Evolutionary conservation across 495 filamentous ascomycete species (phyloP), one percentile per base, ranked within the genome.

Genomic region (Hypoxylon rickii): DNA sequence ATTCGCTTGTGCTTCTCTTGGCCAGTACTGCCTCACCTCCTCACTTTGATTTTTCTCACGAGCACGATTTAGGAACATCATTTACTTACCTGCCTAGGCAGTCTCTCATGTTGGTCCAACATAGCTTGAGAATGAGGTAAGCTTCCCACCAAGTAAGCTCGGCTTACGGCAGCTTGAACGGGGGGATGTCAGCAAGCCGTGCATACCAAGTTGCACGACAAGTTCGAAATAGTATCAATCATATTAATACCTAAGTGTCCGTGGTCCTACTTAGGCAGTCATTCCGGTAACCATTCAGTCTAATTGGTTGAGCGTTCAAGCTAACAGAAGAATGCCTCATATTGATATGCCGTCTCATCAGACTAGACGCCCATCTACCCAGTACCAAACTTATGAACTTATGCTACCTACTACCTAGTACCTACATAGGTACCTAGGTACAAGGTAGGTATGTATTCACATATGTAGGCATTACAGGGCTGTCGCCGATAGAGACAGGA

Each of bases 401-500:
- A n/a, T n/a, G n/a, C n/a, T n/a, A n/a, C n/a, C n/a, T n/a, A n/a
- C n/a, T n/a, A n/a, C n/a, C n/a, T n/a, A n/a, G n/a, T n/a, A n/a
- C n/a, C n/a, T n/a, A n/a, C n/a, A n/a, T n/a, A n/a, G n/a, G n/a
- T n/a, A n/a, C n/a, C n/a, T n/a, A n/a, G n/a, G n/a, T n/a, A n/a
- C n/a, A n/a, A n/a, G n/a, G n/a, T n/a, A n/a, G n/a, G n/a, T n/a
- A n/a, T n/a, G n/a, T n/a, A n/a, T n/a, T n/a, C n/a, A n/a, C n/a
- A n/a, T n/a, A n/a, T n/a, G n/a, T n/a, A 20, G 38, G 18, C 38
- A 46, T 52, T 57, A 43, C 58, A 53, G 57, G 53, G 58, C 53
- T 62, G 48, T 52, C 49, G 32, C 58, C 47, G 48, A 57, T 49
- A 62, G 47, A 62, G 47, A 57, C 57, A 53, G 52, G 51, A 29